phyloP scores from a whole-genome alignment of 345 rosid species.

The Murraya paniculata region DNA sequence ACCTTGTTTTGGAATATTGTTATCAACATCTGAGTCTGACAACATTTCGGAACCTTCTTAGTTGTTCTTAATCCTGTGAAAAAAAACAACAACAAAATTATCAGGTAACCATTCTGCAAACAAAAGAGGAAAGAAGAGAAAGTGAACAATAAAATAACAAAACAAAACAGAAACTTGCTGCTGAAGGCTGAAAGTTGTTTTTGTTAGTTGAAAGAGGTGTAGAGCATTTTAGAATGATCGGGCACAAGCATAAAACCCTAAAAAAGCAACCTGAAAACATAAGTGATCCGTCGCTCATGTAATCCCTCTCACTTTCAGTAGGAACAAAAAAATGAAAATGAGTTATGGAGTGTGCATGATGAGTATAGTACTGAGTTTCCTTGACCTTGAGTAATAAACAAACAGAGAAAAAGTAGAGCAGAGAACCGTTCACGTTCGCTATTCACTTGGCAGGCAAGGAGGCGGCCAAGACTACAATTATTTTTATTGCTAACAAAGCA shows the following conservation, averaged over 20 bases:
- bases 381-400: no score
- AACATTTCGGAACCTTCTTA: background rate
- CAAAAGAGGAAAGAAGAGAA: background rate
- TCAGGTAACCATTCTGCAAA: background rate
- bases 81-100: background rate
- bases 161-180: background rate
- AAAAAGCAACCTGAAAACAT: background rate
- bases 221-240: no score
- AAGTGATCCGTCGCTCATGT: background rate
- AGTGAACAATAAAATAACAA: background rate
- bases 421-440: no score
- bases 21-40: background rate
- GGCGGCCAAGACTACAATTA: no score
- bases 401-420: no score
- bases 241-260: background rate
- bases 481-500: no score
- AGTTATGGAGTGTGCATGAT: no score
- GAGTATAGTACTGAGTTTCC: no score
- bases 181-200: background rate
- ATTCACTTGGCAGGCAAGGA: no score
- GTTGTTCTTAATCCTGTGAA: background rate
- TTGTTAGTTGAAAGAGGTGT: no score
- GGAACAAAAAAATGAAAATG: background rate
- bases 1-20: background rate
- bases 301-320: background rate